Conservation (phyloP, 2,329 filamentous ascomycete genomes). For the Achaetomium macrosporum region DNA sequence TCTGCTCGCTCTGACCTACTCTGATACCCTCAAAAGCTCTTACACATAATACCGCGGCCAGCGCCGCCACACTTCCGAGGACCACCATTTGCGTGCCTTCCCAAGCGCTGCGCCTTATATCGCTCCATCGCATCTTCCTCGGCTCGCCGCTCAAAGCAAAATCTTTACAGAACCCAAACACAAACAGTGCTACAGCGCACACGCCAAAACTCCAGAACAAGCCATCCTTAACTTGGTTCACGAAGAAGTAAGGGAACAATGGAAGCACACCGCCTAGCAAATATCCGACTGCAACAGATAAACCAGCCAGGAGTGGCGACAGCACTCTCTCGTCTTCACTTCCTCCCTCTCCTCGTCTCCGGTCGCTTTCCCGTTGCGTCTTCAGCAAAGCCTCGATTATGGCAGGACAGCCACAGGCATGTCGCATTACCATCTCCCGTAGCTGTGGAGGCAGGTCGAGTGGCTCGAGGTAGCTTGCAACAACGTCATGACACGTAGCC, state of each 20-base stretch:
- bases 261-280: slow-evolving; percentile 29
- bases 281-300: slow-evolving; percentile 29
- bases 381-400: background rate
- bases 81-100: slow-evolving; percentile 31
- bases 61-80: slow-evolving; percentile 28
- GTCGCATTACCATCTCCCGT: background rate
- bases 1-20: background rate
- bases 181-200: slow-evolving; percentile 28
- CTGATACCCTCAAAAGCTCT: background rate
- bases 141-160: slow-evolving; percentile 15
- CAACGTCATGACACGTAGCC: background rate
- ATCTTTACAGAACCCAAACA: slow-evolving; percentile 29
- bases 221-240: slow-evolving; percentile 25
- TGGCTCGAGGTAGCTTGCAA: background rate
- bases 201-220: slow-evolving; percentile 30
- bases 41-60: slow-evolving; percentile 29
- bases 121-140: slow-evolving; percentile 17
- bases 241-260: slow-evolving; percentile 30
- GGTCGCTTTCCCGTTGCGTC: background rate
- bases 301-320: slow-evolving; percentile 24
- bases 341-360: background rate
- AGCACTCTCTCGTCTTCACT: background rate
- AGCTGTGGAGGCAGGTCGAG: background rate
- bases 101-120: slow-evolving; percentile 23
- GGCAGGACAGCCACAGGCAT: background rate